Percentiles rank a stretch among this genome's conserved stretches.
These are phyloP conservation scores for Allium fistulosum DNA, from an alignment of 106 monocot genomes.

Conservation along the genomic window DNA sequence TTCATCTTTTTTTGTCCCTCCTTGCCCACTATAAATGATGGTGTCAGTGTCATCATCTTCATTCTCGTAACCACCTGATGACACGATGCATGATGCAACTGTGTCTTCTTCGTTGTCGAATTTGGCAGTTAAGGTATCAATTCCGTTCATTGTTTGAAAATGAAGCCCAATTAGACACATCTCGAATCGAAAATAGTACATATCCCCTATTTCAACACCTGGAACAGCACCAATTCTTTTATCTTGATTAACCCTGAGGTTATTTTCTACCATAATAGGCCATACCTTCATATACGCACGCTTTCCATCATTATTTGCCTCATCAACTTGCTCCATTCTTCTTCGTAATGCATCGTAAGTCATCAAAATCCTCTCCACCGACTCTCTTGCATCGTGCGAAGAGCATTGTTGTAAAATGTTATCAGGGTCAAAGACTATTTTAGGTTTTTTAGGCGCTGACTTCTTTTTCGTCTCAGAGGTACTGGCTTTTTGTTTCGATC, in stretches of 20 bases:
- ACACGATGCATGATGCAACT: conserved; percentile 56
- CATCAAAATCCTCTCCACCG: not conserved
- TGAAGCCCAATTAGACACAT: conserved; percentile 66
- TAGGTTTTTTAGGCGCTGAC: not conserved
- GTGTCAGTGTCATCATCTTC: conserved; percentile 38
- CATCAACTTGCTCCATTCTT: not conserved
- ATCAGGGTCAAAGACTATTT: not conserved
- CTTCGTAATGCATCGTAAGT: not conserved
- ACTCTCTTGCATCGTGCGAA: not conserved
- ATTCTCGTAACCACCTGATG: conserved; percentile 75
- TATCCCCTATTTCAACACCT: conserved; percentile 63
- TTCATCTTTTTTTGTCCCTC: conserved; percentile 26
- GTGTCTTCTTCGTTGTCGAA: conserved; percentile 23
- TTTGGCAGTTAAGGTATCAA: conserved; percentile 41
- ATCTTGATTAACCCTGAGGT: not conserved
- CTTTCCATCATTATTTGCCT: not conserved
- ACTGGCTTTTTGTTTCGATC: not conserved
- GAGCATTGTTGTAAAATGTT: not conserved
- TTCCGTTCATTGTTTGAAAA: conserved; percentile 52
- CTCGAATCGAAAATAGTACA: conserved; percentile 73
- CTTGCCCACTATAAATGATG: conserved; percentile 71
- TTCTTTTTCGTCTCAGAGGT: not conserved
- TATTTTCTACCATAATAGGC: not conserved
- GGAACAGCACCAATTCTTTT: conserved; percentile 58
- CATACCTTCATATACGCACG: not conserved